A percentile compares a stretch with the other conserved stretches of the same genome.
Conservation (phyloP, 2,329 filamentous ascomycete genomes). For the Dactylellina haptotyla region DNA sequence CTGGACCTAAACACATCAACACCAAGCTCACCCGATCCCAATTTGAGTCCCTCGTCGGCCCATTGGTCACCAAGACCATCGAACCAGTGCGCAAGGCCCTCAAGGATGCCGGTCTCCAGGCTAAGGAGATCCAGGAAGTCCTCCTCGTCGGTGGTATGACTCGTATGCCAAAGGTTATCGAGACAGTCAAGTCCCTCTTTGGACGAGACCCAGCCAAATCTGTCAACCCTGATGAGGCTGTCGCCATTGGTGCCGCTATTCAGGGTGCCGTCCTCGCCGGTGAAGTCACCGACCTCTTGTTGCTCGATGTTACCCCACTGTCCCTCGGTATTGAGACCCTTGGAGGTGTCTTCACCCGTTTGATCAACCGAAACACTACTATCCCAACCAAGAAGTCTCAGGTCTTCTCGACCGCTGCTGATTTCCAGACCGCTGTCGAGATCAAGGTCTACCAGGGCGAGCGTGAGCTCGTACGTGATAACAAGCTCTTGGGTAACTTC, state of each 20-base stretch:
- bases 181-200: constrained; percentile 97
- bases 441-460: constrained; percentile 99
- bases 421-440: constrained; percentile 98
- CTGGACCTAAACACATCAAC: constrained; percentile 98
- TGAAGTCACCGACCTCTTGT: constrained; percentile 93
- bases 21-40: constrained; percentile 89
- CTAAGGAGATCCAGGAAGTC: constrained; percentile 96
- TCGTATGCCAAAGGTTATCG: constrained; percentile 97
- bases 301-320: constrained; percentile 93
- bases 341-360: constrained; percentile 94
- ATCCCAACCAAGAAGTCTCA: constrained; percentile 99
- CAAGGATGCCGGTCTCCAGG: constrained; percentile 90
- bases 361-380: constrained; percentile 99
- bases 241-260: constrained; percentile 95
- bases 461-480: constrained; percentile 97
- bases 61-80: constrained; percentile 83
- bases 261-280: constrained; percentile 96
- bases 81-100: constrained; percentile 96
- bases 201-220: constrained; percentile 96
- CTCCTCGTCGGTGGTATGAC: constrained; percentile 99
- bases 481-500: constrained; percentile 99
- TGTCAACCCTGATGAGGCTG: constrained; percentile 97
- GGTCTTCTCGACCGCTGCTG: constrained; percentile 95
- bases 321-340: constrained; percentile 99
- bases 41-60: constrained; percentile 91